A percentile compares a stretch with the other conserved stretches of the same genome.
Evolutionary conservation across 2,329 filamentous ascomycete genomes (phyloP).

Genomic region (Colletotrichum truncatum): DNA sequence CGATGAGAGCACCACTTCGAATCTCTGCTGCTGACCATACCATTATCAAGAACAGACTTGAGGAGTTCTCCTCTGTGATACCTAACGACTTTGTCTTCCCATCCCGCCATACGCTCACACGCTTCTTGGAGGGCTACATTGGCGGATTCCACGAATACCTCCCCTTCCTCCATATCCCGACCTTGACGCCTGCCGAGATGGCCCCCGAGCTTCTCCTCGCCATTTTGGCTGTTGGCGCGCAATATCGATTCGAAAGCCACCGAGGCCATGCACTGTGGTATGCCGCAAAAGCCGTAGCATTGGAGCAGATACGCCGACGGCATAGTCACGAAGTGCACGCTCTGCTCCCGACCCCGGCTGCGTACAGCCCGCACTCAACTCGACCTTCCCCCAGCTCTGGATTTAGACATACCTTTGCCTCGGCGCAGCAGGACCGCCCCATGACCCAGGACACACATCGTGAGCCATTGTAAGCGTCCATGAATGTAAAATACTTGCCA

Average conservation of each 20-base stretch:
- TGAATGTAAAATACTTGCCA: background rate
- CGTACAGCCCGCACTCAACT: constrained; percentile 69
- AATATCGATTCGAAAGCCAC: constrained; percentile 70
- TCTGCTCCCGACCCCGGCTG: constrained; percentile 63
- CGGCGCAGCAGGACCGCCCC: constrained; percentile 64
- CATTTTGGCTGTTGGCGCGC: constrained; percentile 73
- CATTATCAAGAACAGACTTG: constrained; percentile 65
- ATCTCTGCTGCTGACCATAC: constrained; percentile 65
- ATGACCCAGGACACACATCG: constrained; percentile 67
- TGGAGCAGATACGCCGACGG: constrained; percentile 66
- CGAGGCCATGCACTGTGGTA: constrained; percentile 70
- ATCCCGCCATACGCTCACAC: constrained; percentile 72
- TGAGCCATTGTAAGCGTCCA: constrained; percentile 63
- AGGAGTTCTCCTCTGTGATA: constrained; percentile 69
- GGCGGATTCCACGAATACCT: constrained; percentile 70
- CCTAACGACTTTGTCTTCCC: constrained; percentile 73
- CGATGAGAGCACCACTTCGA: constrained; percentile 49
- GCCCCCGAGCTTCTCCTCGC: constrained; percentile 75
- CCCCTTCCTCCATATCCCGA: constrained; percentile 73
- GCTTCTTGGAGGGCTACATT: constrained; percentile 77
- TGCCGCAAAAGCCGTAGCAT: constrained; percentile 65
- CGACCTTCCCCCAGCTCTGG: constrained; percentile 66
- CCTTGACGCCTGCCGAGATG: constrained; percentile 69
- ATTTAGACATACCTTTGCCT: constrained; percentile 67
- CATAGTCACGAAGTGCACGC: constrained; percentile 67